Conservation (phyloP, 768 basidiomycete genomes). For the Pulveroboletus sp. region DNA sequence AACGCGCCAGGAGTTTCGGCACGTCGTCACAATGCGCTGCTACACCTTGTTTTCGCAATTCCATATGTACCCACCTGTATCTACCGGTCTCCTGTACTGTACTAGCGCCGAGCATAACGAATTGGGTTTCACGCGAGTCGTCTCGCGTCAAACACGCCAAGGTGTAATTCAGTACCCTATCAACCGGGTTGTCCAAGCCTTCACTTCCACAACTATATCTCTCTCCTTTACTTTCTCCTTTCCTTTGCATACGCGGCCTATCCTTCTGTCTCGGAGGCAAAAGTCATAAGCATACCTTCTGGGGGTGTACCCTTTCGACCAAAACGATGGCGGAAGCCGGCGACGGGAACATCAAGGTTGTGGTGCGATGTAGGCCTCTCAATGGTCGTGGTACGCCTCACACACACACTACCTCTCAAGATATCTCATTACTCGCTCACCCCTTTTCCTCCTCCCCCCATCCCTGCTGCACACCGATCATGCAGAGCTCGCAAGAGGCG, state of each 20-base stretch:
- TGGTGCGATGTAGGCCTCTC: constrained; percentile 93
- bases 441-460: not conserved
- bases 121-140: constrained; percentile 20
- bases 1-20: not conserved
- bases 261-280: constrained; percentile 13
- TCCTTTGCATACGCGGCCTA: constrained; percentile 2
- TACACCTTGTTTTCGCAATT: not conserved
- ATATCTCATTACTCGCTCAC: constrained; percentile 1
- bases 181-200: constrained; percentile 1
- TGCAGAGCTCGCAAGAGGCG: constrained; percentile 87
- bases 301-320: constrained; percentile 14
- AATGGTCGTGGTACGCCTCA: constrained; percentile 78
- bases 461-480: constrained; percentile 4
- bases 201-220: constrained; percentile 7
- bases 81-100: not conserved
- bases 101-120: constrained; percentile 1
- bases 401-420: constrained; percentile 1
- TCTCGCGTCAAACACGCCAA: constrained; percentile 10
- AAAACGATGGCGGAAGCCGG: constrained; percentile 65
- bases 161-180: not conserved
- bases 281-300: constrained; percentile 7
- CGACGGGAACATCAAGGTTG: constrained; percentile 89
- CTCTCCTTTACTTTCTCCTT: constrained; percentile 1
- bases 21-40: not conserved
- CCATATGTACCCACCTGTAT: not conserved